Base-by-base conservation (phyloP, 2,329 filamentous ascomycete species). In the Exophiala spinifera region DNA sequence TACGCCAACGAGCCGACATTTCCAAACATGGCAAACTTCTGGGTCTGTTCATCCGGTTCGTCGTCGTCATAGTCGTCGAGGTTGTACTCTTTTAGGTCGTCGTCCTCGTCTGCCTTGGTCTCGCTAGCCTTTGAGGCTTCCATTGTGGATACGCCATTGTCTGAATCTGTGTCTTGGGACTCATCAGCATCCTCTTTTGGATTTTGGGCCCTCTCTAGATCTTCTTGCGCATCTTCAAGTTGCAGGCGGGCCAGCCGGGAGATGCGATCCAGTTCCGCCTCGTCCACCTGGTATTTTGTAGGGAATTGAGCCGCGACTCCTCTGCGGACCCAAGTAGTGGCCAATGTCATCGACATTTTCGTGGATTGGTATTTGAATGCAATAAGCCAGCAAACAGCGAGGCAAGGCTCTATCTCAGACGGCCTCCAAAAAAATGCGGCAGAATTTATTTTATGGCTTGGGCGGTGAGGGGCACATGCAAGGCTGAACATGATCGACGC, bases 51-150 rank as follows among this genome's bases (percentile, higher is more conserved):
- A 25, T 84, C 85, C 1, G 82, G 79, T 6, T 85, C 82, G 44
- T 94, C 88, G 65, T 99, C 94, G 65, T 99, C 94, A 71, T 99
- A 99, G 72, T 96, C 85, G 61, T 97, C 92, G 51, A 99, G 81
- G 68, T 99, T 87, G 73, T 96, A 99, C 73, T 99, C 91, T 73
- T 92, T 94, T 46, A 99, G 79, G 69, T 96, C 91, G 63, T 95
- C 89, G 67, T 96, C 90, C 61, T 87, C 77, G 34, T 83, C 75
- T 15, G 79, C 81, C 21, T 50, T 20, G 51, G 55, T 15, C 15
- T 50, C 56, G 11, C n/a, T 42, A 4, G 40, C 28, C 25, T 40
- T 23, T 6, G 47, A 14, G 19, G 19, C 43, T 40, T 54, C 49
- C 15, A 25, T 47, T 20, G 59, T 50, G 21, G 57, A 46, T 21